Conservation (phyloP, 2,329 filamentous ascomycete species). For the Coniella lustricola region DNA sequence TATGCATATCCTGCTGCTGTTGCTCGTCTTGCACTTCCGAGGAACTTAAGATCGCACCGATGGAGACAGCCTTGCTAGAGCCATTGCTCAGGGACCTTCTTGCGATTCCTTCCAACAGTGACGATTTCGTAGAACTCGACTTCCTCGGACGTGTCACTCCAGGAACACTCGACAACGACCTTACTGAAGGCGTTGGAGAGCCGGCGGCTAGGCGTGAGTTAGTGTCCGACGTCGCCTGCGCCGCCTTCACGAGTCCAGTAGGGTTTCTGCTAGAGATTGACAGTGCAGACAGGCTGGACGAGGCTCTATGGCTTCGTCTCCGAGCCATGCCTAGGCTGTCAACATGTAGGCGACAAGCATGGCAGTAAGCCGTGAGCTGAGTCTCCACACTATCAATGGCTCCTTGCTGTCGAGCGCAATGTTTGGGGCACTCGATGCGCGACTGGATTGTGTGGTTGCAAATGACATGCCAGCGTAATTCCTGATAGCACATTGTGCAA, state of each 20-base stretch:
- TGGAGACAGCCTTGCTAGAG: neutral
- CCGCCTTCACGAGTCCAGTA: neutral
- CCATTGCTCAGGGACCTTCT: neutral
- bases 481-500: conserved; percentile 12
- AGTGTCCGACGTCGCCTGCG: neutral
- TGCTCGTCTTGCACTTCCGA: neutral
- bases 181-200: neutral
- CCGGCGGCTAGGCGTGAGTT: neutral
- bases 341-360: conserved; percentile 10
- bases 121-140: neutral
- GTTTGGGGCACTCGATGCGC: conserved; percentile 9
- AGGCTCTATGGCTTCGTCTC: neutral
- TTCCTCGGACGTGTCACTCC: neutral
- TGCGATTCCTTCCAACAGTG: neutral
- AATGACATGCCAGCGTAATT: conserved; percentile 10
- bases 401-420: conserved; percentile 2
- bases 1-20: neutral
- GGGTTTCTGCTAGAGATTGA: no score
- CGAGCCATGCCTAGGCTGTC: conserved; percentile 10
- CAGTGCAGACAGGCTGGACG: neutral
- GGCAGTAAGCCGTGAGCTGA: conserved; percentile 13
- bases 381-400: conserved; percentile 11
- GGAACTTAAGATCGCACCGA: neutral
- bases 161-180: neutral
- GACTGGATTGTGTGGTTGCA: conserved; percentile 10